phyloP scores from a whole-genome alignment of 768 basidiomycete genomes.

The Tremella mesenterica region DNA sequence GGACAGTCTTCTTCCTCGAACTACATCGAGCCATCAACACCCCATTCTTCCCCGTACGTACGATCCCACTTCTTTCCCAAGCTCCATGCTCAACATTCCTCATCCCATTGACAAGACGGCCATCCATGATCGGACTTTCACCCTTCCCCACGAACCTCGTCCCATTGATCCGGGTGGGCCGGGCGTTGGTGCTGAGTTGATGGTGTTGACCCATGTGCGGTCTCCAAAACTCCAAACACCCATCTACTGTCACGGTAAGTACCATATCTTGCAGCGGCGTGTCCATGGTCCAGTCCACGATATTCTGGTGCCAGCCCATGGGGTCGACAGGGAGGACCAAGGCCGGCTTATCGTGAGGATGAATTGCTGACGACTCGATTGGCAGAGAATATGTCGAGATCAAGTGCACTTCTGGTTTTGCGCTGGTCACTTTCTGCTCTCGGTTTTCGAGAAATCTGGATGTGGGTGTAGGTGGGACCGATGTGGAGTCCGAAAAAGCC shows the following conservation, averaged over 20 bases:
- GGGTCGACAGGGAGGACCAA: slow-evolving; percentile 41
- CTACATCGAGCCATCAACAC: slow-evolving; percentile 73
- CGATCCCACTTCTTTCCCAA: slow-evolving; percentile 47
- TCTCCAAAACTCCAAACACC: slow-evolving; percentile 81
- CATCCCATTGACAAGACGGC: background rate
- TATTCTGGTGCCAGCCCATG: slow-evolving; percentile 44
- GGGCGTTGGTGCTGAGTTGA: background rate
- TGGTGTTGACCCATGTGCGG: slow-evolving; percentile 48
- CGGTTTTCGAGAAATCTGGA: background rate
- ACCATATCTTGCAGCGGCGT: slow-evolving; percentile 54
- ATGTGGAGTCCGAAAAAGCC: background rate
- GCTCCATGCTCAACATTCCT: slow-evolving; percentile 1
- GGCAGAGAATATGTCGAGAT: slow-evolving; percentile 23
- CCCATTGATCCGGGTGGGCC: too few species aligned
- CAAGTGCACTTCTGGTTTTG: slow-evolving; percentile 8
- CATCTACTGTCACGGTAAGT: slow-evolving; percentile 64
- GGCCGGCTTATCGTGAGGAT: slow-evolving; percentile 4
- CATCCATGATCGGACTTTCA: background rate
- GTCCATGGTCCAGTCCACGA: slow-evolving; percentile 38
- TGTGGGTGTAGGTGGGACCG: background rate
- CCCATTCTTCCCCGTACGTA: slow-evolving; percentile 60
- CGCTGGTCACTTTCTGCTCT: background rate
- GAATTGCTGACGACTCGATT: slow-evolving; percentile 1
- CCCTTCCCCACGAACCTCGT: too few species aligned
- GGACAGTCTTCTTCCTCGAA: slow-evolving; percentile 80